These are phyloP conservation scores for Crithidia thermophila DNA, from an alignment of 208 protist genomes.

Conservation along the genomic window DNA sequence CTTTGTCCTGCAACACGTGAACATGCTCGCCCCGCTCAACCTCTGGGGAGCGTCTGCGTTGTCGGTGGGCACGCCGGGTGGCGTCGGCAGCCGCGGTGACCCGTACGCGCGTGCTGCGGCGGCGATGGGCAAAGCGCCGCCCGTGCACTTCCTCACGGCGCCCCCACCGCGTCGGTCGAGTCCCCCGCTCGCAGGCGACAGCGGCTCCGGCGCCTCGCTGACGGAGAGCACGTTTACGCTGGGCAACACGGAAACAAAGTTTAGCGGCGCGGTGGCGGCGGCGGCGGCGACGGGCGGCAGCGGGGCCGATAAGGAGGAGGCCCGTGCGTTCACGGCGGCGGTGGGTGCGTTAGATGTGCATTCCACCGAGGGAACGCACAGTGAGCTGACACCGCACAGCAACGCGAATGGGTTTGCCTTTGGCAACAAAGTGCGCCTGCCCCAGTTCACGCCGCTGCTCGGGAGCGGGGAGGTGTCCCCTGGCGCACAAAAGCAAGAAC, in stretches of 20 bases:
- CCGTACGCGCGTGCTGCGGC: not conserved
- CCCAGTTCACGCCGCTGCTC: conserved; percentile 16
- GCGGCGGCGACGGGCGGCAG: not conserved
- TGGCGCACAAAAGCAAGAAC: not conserved
- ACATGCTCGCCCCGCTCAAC: conserved; percentile 1
- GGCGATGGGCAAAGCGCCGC: not conserved
- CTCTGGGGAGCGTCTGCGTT: not conserved
- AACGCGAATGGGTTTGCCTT: not conserved
- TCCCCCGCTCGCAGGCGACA: not conserved
- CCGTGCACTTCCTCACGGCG: not conserved
- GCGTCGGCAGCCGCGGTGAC: not conserved
- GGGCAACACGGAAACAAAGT: conserved; percentile 5
- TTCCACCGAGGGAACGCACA: conserved; percentile 1
- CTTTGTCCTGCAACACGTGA: conserved; percentile 13
- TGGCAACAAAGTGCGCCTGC: conserved; percentile 4
- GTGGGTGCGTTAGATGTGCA: not conserved
- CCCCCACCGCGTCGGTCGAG: not conserved
- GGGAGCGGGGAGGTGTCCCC: not conserved
- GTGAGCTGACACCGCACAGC: conserved; percentile 16
- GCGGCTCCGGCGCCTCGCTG: conserved; percentile 1
- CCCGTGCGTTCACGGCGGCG: not conserved
- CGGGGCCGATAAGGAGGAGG: not conserved
- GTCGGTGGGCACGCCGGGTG: not conserved
- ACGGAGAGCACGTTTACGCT: conserved; percentile 21
- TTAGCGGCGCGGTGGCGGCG: not conserved